These are phyloP conservation scores for Pichia manshurica DNA, from an alignment of 805 yeast species.

Conservation along the genomic window DNA sequence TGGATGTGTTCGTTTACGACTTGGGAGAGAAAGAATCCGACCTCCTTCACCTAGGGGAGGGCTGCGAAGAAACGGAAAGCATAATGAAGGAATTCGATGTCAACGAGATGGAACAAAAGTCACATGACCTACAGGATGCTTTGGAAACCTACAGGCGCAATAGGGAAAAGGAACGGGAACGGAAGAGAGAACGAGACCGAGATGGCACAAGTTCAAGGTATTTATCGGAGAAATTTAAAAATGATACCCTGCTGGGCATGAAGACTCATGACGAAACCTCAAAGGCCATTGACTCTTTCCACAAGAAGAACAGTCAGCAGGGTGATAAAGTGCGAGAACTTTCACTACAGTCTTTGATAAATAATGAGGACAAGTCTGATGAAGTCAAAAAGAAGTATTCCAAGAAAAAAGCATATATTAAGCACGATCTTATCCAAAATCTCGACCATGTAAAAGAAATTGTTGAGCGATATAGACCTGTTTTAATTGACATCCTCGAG, in stretches of 20 bases:
- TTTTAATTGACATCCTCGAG: conserved; percentile 23
- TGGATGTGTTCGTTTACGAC: not conserved
- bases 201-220: not conserved
- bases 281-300: not conserved
- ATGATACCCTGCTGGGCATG: not conserved
- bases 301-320: not conserved
- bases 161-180: not conserved
- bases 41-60: not conserved
- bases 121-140: not conserved
- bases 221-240: not conserved
- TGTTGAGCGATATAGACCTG: conserved; percentile 8
- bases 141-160: not conserved
- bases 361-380: conserved; percentile 9
- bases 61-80: not conserved
- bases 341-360: not conserved
- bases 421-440: conserved; percentile 14
- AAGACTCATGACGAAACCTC: not conserved
- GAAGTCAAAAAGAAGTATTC: conserved; percentile 17
- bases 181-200: not conserved
- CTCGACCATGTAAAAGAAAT: conserved; percentile 7
- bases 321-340: not conserved
- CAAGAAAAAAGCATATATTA: conserved; percentile 11
- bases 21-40: not conserved
- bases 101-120: not conserved
- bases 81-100: conserved; percentile 10